These are phyloP conservation scores for Fusarium sp. DNA, from an alignment of 2,329 filamentous ascomycete species.

Conservation along the genomic window DNA sequence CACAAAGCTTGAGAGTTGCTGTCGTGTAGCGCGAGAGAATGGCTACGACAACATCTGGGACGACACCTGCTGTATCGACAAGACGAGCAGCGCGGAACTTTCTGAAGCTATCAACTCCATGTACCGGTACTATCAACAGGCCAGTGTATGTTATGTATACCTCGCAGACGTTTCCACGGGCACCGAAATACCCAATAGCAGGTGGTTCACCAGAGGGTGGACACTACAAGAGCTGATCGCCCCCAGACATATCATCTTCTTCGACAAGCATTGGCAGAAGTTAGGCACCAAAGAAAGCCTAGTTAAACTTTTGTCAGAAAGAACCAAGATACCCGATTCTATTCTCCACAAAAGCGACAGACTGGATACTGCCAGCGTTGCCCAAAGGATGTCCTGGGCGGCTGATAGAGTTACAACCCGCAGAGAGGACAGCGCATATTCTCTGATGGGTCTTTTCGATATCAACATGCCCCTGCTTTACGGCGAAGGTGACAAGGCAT, in stretches of 20 bases:
- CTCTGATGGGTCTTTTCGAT: conserved; percentile 4
- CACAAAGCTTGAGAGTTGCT: conserved; percentile 26
- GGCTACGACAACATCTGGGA: conserved; percentile 33
- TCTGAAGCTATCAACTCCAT: conserved; percentile 40
- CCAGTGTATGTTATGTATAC: conserved; percentile 26
- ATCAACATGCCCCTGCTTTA: conserved; percentile 16
- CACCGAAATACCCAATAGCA: background rate
- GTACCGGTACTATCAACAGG: conserved; percentile 37
- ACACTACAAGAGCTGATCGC: conserved; percentile 20
- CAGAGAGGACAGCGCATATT: conserved; percentile 16
- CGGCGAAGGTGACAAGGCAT: conserved; percentile 7
- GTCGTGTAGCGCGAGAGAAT: conserved; percentile 3
- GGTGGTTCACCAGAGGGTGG: conserved; percentile 32
- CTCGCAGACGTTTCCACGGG: conserved; percentile 2
- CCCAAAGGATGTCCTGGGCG: conserved; percentile 26
- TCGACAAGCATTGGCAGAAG: background rate
- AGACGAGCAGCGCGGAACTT: conserved; percentile 33
- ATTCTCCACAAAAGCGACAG: background rate
- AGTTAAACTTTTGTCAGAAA: accelerated
- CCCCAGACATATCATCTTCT: background rate
- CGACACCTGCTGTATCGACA: conserved; percentile 43
- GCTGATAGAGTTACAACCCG: conserved; percentile 1
- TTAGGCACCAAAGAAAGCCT: background rate
- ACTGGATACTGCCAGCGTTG: background rate
- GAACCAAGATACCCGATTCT: background rate